These are phyloP conservation scores for Pterocarpus santalinus DNA, from an alignment of 306 rosid genomes.

Conservation along the genomic window DNA sequence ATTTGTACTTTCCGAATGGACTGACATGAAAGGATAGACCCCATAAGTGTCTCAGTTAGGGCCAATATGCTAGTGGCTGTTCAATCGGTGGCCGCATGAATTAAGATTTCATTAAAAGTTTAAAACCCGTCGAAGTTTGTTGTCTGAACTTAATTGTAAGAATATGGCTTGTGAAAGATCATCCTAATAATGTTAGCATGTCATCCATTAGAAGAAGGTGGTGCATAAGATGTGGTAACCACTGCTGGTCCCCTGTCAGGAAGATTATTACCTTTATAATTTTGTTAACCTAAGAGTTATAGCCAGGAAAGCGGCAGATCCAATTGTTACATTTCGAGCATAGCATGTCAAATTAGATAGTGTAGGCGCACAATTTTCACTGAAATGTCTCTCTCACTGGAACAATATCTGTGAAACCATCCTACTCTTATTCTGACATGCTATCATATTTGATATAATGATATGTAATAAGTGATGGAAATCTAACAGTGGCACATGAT, in stretches of 20 bases:
- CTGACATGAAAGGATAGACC: conserved; percentile 44
- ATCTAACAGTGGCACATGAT: conserved; percentile 58
- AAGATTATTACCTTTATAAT: conserved; percentile 35
- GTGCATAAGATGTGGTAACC: conserved; percentile 36
- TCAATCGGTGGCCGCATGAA: conserved; percentile 29
- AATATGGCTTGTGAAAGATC: conserved; percentile 38
- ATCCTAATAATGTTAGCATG: conserved; percentile 40
- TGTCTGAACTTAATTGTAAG: conserved; percentile 53
- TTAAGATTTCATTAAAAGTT: conserved; percentile 45
- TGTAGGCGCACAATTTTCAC: conserved; percentile 38
- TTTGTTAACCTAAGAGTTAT: conserved; percentile 36
- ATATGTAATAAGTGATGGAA: conserved; percentile 42
- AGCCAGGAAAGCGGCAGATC: conserved; percentile 29
- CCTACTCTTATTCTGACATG: conserved; percentile 7
- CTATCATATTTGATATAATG: conserved; percentile 27
- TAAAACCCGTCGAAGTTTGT: conserved; percentile 45
- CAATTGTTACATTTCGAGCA: conserved; percentile 41
- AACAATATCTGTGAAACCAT: conserved; percentile 30
- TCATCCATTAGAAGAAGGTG: conserved; percentile 33
- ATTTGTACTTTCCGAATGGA: conserved; percentile 52
- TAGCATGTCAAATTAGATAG: conserved; percentile 37
- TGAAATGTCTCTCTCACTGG: conserved; percentile 39
- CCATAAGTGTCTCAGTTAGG: conserved; percentile 39
- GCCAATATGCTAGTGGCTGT: conserved; percentile 34
- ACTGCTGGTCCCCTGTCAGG: conserved; percentile 41